Conservation (phyloP, 129 eudicot species). For the sunflower (Helianthus annuus) region DNA sequence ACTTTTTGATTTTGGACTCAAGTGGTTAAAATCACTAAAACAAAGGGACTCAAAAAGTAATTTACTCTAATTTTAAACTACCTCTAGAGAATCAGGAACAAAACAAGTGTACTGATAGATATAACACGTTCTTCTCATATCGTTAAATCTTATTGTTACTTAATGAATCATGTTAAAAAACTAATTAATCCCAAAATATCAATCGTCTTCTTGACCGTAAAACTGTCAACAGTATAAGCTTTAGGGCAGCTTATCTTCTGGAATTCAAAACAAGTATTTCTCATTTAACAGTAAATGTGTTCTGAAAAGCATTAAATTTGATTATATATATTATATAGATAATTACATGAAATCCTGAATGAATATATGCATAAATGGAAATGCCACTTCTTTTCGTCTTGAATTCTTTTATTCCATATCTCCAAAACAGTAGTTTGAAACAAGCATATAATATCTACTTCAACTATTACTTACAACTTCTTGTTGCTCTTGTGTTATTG, state of each 20-base stretch:
- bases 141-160: not conserved
- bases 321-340: not conserved
- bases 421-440: conserved; percentile 17
- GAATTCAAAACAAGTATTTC: not conserved
- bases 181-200: not conserved
- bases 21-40: too few species aligned
- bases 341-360: not conserved
- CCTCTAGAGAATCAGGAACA: conserved; percentile 4
- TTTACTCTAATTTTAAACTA: not conserved
- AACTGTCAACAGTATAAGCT: conserved; percentile 3
- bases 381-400: conserved; percentile 6
- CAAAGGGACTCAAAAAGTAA: too few species aligned
- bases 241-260: not conserved
- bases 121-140: conserved; percentile 9
- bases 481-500: conserved; percentile 1
- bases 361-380: not conserved
- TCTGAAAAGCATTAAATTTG: not conserved
- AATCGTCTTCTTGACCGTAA: conserved; percentile 9
- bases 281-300: conserved; percentile 3
- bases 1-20: too few species aligned
- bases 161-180: conserved; percentile 9
- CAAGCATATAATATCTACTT: conserved; percentile 7
- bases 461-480: not conserved
- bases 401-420: not conserved
- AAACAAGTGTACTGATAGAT: conserved; percentile 8